phyloP scores from a whole-genome alignment of 805 yeast species.

The Maudiozyma saulgeensis region DNA sequence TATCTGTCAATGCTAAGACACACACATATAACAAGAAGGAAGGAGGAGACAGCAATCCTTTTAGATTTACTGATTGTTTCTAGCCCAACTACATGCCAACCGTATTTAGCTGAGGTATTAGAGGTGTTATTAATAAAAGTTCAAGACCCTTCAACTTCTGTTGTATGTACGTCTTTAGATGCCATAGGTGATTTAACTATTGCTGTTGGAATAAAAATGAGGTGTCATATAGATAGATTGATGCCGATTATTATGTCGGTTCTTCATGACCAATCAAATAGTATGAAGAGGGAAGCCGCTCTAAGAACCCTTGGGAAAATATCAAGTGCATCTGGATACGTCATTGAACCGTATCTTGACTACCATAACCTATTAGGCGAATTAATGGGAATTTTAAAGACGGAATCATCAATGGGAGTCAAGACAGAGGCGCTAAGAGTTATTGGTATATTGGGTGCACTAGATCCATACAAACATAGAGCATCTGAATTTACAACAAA shows the following conservation, averaged over 20 bases:
- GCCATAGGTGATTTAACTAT: constrained; percentile 85
- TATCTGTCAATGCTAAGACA: constrained; percentile 76
- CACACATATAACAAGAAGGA: constrained; percentile 62
- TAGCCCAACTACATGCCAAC: constrained; percentile 75
- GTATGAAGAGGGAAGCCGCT: constrained; percentile 81
- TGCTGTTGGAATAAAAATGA: constrained; percentile 80
- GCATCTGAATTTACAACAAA: constrained; percentile 73
- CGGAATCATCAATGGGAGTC: constrained; percentile 64
- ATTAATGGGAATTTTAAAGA: constrained; percentile 68
- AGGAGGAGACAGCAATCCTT: constrained; percentile 78
- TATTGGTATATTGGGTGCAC: constrained; percentile 88
- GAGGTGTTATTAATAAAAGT: constrained; percentile 74
- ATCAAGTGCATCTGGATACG: constrained; percentile 87
- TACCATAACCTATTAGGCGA: constrained; percentile 84
- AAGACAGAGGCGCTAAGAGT: constrained; percentile 83
- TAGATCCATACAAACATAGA: constrained; percentile 92
- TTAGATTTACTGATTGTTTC: constrained; percentile 65
- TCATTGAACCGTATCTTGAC: constrained; percentile 83
- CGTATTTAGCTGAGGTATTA: constrained; percentile 86
- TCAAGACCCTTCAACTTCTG: constrained; percentile 62
- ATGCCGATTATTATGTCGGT: constrained; percentile 86
- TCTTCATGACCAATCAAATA: constrained; percentile 87
- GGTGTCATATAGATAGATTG: constrained; percentile 57
- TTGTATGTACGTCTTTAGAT: constrained; percentile 73
- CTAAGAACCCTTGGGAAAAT: constrained; percentile 79